Evolutionary conservation across 192 early-diverging fungal species (phyloP).

Genomic region (Backusella psychrophila): DNA sequence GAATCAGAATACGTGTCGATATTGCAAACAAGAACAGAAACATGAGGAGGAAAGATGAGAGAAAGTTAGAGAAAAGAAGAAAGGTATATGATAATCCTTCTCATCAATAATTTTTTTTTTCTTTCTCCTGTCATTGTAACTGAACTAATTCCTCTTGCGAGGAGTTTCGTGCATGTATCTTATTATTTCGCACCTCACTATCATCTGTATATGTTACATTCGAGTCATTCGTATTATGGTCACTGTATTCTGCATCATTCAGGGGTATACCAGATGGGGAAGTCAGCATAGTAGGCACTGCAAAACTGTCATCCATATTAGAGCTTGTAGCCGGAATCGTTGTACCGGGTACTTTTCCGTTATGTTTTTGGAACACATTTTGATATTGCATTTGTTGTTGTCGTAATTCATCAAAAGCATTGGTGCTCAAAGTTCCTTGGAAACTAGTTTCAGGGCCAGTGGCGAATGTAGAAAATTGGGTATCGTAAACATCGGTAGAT

Average conservation of each 20-base stretch:
- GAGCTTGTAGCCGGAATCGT: not conserved
- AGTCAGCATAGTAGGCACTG: not conserved
- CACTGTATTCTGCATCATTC: not conserved
- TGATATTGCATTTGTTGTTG: conserved; percentile 14
- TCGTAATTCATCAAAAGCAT: conserved; percentile 15
- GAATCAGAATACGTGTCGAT: not conserved
- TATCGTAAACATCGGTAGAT: not conserved
- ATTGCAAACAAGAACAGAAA: not conserved
- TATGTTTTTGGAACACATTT: not conserved
- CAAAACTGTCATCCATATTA: not conserved
- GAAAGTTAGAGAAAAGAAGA: not conserved
- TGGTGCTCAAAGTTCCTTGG: conserved; percentile 11
- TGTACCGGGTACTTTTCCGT: not conserved
- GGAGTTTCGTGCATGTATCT: not conserved
- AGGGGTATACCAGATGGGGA: conserved; percentile 1
- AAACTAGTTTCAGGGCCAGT: conserved; percentile 10
- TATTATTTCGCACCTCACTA: conserved; percentile 5
- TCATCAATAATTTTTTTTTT: not conserved
- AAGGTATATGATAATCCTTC: not conserved
- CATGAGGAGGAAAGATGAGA: not conserved
- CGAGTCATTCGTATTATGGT: not conserved
- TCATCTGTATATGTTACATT: conserved; percentile 2
- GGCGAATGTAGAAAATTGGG: not conserved
- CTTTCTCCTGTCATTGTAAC: not conserved
- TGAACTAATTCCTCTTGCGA: not conserved